Percentiles rank a stretch among this genome's conserved stretches.
Conservation (phyloP, 2,329 filamentous ascomycete genomes). For the Cytospora mali region DNA sequence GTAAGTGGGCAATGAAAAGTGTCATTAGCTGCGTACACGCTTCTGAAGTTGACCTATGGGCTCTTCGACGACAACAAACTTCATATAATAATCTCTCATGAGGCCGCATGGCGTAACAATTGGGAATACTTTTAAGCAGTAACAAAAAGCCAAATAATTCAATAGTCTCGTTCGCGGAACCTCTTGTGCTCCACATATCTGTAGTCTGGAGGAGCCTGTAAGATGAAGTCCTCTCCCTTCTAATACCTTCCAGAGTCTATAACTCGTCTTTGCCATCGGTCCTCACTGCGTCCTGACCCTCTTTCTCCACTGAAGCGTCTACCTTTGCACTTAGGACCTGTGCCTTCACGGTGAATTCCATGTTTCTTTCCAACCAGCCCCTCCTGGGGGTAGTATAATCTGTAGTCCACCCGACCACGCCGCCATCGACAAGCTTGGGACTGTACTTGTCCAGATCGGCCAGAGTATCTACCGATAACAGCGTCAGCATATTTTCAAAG, state of each 20-base stretch:
- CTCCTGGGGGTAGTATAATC: slow-evolving; percentile 37
- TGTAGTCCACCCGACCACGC: slow-evolving; percentile 37
- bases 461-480: slow-evolving; percentile 32
- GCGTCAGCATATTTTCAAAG: background rate
- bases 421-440: slow-evolving; percentile 32
- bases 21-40: too few species aligned
- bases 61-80: too few species aligned
- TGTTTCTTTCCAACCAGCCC: slow-evolving; percentile 33
- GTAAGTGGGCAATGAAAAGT: too few species aligned
- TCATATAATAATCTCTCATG: too few species aligned
- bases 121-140: too few species aligned
- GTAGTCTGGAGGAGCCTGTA: too few species aligned
- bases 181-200: background rate
- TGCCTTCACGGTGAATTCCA: slow-evolving; percentile 42
- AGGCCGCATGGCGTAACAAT: too few species aligned
- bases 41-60: too few species aligned
- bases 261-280: slow-evolving; percentile 25
- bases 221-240: too few species aligned
- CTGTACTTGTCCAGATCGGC: slow-evolving; percentile 36
- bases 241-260: background rate
- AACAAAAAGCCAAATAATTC: too few species aligned
- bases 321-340: slow-evolving; percentile 38
- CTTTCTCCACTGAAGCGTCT: slow-evolving; percentile 1
- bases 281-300: slow-evolving; percentile 12
- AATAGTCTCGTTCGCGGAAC: background rate